Conservation (phyloP, 73 alveolate genomes). For the Effrenium voratum region DNA sequence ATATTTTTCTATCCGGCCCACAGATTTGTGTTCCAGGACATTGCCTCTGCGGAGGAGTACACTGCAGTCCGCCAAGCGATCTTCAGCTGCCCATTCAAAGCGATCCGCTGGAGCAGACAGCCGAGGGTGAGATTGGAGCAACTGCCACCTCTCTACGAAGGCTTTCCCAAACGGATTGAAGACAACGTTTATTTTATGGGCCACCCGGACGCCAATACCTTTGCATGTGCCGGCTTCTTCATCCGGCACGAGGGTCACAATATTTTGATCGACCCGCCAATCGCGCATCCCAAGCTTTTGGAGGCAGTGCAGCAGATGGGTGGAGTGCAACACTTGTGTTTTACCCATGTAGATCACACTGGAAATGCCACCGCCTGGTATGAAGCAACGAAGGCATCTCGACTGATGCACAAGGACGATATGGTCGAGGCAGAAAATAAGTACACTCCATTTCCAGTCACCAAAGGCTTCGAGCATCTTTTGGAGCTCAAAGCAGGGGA, state of each 20-base stretch:
- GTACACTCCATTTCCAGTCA: constrained; percentile 58
- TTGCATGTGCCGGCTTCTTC: constrained; percentile 36
- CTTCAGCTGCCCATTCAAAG: constrained; percentile 57
- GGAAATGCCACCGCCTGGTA: constrained; percentile 20
- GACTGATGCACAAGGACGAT: constrained; percentile 41
- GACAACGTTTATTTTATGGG: constrained; percentile 52
- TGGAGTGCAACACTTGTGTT: constrained; percentile 26
- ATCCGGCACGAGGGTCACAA: neutral
- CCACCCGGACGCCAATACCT: constrained; percentile 24
- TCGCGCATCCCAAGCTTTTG: constrained; percentile 42
- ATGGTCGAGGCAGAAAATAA: constrained; percentile 38
- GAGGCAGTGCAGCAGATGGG: constrained; percentile 45
- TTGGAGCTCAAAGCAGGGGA: constrained; percentile 15
- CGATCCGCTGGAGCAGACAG: constrained; percentile 54
- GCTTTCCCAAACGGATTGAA: constrained; percentile 34
- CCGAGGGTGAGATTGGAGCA: neutral
- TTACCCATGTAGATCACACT: constrained; percentile 46
- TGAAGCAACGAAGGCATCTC: neutral
- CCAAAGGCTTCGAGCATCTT: constrained; percentile 7
- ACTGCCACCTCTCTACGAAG: constrained; percentile 24
- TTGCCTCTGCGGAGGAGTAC: constrained; percentile 23
- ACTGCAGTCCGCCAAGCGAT: constrained; percentile 43
- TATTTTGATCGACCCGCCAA: constrained; percentile 58
- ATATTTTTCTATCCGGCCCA: too few relatives aligned
- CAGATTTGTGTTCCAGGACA: too few relatives aligned